A percentile compares a stretch with the other conserved stretches of the same genome.
Conservation (phyloP, 208 protist species). For the Naegleria gruberi region DNA sequence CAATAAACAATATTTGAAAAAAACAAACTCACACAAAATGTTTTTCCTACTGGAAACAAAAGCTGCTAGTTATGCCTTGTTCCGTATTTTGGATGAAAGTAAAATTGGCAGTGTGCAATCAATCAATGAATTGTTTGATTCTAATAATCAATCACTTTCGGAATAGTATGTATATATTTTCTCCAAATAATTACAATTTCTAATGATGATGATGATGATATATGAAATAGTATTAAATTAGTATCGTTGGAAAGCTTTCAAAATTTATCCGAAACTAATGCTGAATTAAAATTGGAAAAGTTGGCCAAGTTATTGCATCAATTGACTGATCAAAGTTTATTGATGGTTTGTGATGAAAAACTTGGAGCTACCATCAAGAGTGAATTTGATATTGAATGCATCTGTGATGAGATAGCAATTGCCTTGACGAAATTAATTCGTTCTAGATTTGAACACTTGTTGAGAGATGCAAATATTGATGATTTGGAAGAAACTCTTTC, state of each 20-base stretch:
- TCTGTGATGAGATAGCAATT: conserved; percentile 68
- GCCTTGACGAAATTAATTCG: conserved; percentile 89
- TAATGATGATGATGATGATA: too few relatives aligned
- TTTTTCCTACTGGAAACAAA: background rate
- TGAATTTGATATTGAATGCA: conserved; percentile 79
- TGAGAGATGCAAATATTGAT: conserved; percentile 60
- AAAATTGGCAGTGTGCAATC: conserved; percentile 78
- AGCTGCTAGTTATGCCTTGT: conserved; percentile 75
- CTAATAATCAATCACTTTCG: background rate
- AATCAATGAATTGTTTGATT: conserved; percentile 61
- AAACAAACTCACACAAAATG: background rate
- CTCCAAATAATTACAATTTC: too few relatives aligned
- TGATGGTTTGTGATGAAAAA: conserved; percentile 83
- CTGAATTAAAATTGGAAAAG: too few relatives aligned
- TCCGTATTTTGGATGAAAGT: conserved; percentile 83
- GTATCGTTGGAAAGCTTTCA: too few relatives aligned
- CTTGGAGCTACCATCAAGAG: conserved; percentile 94
- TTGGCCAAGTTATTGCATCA: too few relatives aligned
- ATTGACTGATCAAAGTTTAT: too few relatives aligned
- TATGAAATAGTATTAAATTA: too few relatives aligned
- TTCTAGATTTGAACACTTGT: conserved; percentile 71
- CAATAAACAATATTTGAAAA: background rate
- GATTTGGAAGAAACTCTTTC: conserved; percentile 81
- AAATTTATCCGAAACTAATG: too few relatives aligned
- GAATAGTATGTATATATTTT: conserved; percentile 16